A percentile compares a stretch with the other conserved stretches of the same genome.
Conservation (phyloP, 768 basidiomycete species). For the Boletus tomentosulus region DNA sequence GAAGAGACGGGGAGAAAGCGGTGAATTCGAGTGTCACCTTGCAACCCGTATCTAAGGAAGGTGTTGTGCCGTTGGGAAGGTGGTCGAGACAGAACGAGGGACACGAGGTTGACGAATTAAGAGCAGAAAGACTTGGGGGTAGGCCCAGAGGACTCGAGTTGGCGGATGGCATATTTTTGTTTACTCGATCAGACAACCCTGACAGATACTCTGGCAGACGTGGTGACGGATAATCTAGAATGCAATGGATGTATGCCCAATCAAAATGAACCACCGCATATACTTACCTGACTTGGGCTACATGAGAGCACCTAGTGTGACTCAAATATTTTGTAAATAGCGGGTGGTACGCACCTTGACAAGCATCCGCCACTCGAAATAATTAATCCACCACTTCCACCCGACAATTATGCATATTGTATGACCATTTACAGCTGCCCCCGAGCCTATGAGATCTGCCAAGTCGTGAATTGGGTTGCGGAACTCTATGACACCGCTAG, state of each 20-base stretch:
- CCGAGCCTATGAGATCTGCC: slow-evolving; percentile 32
- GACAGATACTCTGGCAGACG: not conserved
- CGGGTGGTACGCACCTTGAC: slow-evolving; percentile 17
- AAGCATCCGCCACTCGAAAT: slow-evolving; percentile 33
- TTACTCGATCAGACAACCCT: not conserved
- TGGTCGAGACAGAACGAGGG: slow-evolving; percentile 23
- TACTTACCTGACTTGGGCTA: slow-evolving; percentile 23
- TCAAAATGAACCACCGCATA: slow-evolving; percentile 3
- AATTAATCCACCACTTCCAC: slow-evolving; percentile 31
- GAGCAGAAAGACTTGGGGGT: slow-evolving; percentile 6
- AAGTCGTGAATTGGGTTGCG: slow-evolving; percentile 39
- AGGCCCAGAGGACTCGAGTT: slow-evolving; percentile 9
- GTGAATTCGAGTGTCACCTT: slow-evolving; percentile 33
- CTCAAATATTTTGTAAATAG: not conserved
- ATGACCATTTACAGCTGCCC: slow-evolving; percentile 37
- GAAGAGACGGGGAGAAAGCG: slow-evolving; percentile 35
- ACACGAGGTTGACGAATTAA: slow-evolving; percentile 1
- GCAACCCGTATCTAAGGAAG: slow-evolving; percentile 14
- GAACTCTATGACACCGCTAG: slow-evolving; percentile 41
- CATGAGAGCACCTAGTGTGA: not conserved
- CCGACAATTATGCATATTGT: slow-evolving; percentile 32
- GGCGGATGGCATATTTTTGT: not conserved
- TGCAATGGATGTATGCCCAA: not conserved
- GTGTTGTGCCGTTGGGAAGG: slow-evolving; percentile 9
- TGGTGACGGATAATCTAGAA: not conserved